Base-by-base conservation (phyloP, 2,329 filamentous ascomycete genomes). In the Alternaria triticimaculans region DNA sequence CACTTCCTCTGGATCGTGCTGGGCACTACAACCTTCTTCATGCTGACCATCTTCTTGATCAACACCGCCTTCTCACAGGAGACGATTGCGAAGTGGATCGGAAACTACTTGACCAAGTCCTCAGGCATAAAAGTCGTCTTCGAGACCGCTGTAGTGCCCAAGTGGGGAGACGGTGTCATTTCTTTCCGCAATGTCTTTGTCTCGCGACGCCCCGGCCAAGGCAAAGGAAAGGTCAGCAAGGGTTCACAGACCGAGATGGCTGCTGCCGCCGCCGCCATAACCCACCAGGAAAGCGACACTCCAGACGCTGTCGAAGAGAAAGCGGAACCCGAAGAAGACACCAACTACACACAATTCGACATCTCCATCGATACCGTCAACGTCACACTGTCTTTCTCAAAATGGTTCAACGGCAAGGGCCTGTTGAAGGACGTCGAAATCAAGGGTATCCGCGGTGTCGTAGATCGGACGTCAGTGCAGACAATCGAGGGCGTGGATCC, bases 1-100 rank as follows among this genome's bases (percentile, higher is more conserved):
- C 96, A 99, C 80, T 85, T 99, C 9, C 87, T 97, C 11, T 99
- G 96, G 96, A 88, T 99, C 71, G 87, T 98, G n/a, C 87, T 98
- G 28, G 96, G 96, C 58, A 99, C 96, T 1, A 99, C 96, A 0
- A 98, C 96, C 0, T 99, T 99, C 80, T 94, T 98, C 80, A 97
- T 95, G 6, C 84, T 98, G 59, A 82, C 95, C 18, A 97, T 99
- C 58, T 88, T 97, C 69, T 88, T 92, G 9, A 93, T 98, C 75
- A 99, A 99, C 79, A 98, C 95, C 0, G 94, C 98, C 30, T 92
- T 98, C 81, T 96, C 96, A 3, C 96, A 99, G 85, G 96, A 99
- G 88, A 97, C 93, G 5, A 84, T 99, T 28, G 96, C 95, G 21
- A 88, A 92, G 73, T 97, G 93, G 92, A 88, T 98, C 53, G 96